Conservation (phyloP, 768 basidiomycete species). For the Epithele typhae region DNA sequence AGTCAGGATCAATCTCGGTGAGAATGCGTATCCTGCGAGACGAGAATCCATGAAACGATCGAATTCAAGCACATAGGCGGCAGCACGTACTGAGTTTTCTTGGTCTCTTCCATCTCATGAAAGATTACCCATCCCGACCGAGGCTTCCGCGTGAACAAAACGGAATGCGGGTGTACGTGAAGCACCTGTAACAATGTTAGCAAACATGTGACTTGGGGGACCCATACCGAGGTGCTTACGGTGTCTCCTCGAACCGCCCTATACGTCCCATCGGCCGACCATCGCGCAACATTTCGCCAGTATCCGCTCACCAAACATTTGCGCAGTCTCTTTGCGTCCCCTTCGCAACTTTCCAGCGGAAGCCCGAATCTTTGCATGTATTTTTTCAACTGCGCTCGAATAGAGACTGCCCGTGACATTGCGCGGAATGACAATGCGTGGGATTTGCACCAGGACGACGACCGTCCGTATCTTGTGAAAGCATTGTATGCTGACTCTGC, state of each 20-base stretch:
- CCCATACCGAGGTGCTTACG: constrained; percentile 39
- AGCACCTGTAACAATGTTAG: constrained; percentile 48
- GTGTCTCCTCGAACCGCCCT: constrained; percentile 81
- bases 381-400: constrained; percentile 91
- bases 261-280: constrained; percentile 92
- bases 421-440: constrained; percentile 93
- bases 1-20: constrained; percentile 94
- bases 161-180: constrained; percentile 91
- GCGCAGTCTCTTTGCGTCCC: constrained; percentile 78
- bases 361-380: constrained; percentile 90
- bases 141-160: constrained; percentile 90
- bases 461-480: constrained; percentile 76
- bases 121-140: constrained; percentile 91
- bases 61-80: too few species aligned
- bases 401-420: constrained; percentile 90
- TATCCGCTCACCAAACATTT: constrained; percentile 90
- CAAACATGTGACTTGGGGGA: background rate
- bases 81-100: constrained; percentile 75
- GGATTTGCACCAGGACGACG: constrained; percentile 88
- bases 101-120: constrained; percentile 96
- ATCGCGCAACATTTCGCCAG: constrained; percentile 90
- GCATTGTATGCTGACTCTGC: constrained; percentile 96
- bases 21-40: constrained; percentile 75
- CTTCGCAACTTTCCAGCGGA: constrained; percentile 82
- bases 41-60: too few species aligned